Base-by-base conservation (phyloP, 208 protist genomes). In the Trypanosoma melophagium region DNA sequence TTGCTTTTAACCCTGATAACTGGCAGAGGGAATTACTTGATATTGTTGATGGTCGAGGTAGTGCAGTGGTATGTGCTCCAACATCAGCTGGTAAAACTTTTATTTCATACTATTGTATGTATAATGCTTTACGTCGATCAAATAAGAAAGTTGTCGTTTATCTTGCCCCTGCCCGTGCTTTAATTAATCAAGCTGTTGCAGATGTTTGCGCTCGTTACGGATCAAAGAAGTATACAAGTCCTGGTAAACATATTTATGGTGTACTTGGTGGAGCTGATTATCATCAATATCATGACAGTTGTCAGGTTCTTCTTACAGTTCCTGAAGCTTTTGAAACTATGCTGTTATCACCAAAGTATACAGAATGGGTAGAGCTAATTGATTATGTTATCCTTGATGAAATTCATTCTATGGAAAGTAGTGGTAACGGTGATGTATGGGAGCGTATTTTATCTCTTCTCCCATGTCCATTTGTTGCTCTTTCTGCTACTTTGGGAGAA, bases 71-170 rank as follows among this genome's bases (percentile, higher is more conserved):
- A n/a, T 95, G 83, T 71, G 96, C 97, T 13, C 96, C 97, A n/a
- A 98, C 97, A 9, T 97, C 91, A 17, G 93, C 92, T 24, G 92
- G 92, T 54, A 99, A 99, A 79, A 99, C 96, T 0, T 99, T 98
- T 77, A 97, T 98, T 72, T 96, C 92, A 35, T 98, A 96, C 75
- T 98, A 98, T 81, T 91, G 83, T 71, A 98, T 99, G 82, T 94
- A 97, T 76, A 92, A 90, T 68, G 87, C 93, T 2, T 83, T 97
- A 21, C 79, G 83, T 44, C 84, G 79, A 44, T 93, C 81, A 13
- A 93, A 97, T 71, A 89, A 82, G 47, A 83, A 86, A 49, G 79
- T 98, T 17, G 92, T 98, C 10, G 91, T 98, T 2, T 98, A 97
- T 74, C 81, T 98, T 16, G 80, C 89, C 19, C 96, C 96, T 17